A percentile compares a stretch with the other conserved stretches of the same genome.
Conservation (phyloP, 192 early-diverging fungal species). For the Coemansia interrupta region DNA sequence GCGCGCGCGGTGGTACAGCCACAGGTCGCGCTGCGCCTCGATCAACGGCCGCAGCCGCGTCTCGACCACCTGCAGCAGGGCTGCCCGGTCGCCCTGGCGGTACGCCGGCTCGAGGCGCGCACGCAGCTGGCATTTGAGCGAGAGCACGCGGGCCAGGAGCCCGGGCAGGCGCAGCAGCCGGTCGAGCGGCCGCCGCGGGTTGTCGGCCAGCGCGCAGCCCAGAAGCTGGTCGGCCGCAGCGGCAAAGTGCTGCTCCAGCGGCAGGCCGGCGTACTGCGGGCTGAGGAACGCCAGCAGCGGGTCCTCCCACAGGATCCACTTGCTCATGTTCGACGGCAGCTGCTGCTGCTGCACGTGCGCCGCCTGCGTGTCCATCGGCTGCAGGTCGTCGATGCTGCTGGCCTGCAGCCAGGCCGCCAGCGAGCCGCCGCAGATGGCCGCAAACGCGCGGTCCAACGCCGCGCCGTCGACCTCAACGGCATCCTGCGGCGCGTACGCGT, state of each 20-base stretch:
- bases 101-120: conserved; percentile 63
- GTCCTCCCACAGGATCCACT: conserved; percentile 86
- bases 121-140: conserved; percentile 69
- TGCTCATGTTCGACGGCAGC: conserved; percentile 70
- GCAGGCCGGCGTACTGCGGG: conserved; percentile 69
- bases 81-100: conserved; percentile 51
- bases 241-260: conserved; percentile 66
- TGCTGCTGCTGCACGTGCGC: conserved; percentile 51
- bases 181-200: conserved; percentile 64
- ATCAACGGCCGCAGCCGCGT: conserved; percentile 58
- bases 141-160: conserved; percentile 63
- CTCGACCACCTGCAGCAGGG: conserved; percentile 56
- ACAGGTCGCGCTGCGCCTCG: conserved; percentile 66
- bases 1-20: conserved; percentile 73
- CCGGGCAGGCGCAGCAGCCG: conserved; percentile 63
- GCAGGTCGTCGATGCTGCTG: conserved; percentile 55
- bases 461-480: conserved; percentile 51
- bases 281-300: conserved; percentile 71
- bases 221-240: conserved; percentile 55
- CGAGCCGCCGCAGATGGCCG: conserved; percentile 75
- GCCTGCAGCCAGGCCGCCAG: conserved; percentile 74
- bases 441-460: conserved; percentile 59
- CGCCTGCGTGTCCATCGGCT: conserved; percentile 26
- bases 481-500: conserved; percentile 61
- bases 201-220: conserved; percentile 45